Percentiles rank a stretch among this genome's conserved stretches.
These are phyloP conservation scores for Centella asiatica DNA, from an alignment of 129 eudicot species.

Conservation along the genomic window DNA sequence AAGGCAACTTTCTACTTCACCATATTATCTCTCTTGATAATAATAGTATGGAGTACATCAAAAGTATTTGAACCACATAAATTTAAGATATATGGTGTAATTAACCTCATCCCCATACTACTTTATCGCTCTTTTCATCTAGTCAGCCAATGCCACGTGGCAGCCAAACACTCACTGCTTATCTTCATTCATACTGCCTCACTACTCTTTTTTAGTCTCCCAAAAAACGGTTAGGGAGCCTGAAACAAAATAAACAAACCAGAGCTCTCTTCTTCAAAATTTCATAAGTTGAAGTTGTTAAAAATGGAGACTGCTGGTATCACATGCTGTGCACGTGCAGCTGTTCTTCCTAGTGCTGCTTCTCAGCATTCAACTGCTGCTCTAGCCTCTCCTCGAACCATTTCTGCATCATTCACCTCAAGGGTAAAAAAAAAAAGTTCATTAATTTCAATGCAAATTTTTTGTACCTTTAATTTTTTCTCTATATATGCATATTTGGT, in stretches of 20 bases:
- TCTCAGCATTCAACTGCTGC: constrained; percentile 60
- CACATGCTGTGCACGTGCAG: constrained; percentile 65
- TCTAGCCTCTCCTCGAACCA: constrained; percentile 44
- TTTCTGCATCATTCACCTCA: constrained; percentile 46
- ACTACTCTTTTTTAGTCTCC: constrained; percentile 18
- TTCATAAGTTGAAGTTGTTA: neutral
- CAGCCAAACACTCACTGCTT: constrained; percentile 43
- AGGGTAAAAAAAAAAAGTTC: constrained; percentile 34
- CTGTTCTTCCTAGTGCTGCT: constrained; percentile 59
- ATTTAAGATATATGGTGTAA: constrained; percentile 25
- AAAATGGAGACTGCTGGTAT: constrained; percentile 77
- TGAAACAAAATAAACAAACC: too few relatives aligned
- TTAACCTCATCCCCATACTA: constrained; percentile 41
- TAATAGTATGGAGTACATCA: too few relatives aligned
- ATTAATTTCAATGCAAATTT: neutral
- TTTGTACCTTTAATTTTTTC: neutral
- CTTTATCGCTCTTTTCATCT: constrained; percentile 42
- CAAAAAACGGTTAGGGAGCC: too few relatives aligned
- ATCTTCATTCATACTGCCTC: constrained; percentile 35
- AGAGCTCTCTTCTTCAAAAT: constrained; percentile 12
- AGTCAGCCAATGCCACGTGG: constrained; percentile 59
- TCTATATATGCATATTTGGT: neutral
- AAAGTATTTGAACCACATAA: constrained; percentile 63
- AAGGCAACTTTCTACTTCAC: too few relatives aligned
- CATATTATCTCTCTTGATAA: too few relatives aligned